phyloP scores from a whole-genome alignment of 2,329 filamentous ascomycete genomes.

The Colletotrichum agaves region DNA sequence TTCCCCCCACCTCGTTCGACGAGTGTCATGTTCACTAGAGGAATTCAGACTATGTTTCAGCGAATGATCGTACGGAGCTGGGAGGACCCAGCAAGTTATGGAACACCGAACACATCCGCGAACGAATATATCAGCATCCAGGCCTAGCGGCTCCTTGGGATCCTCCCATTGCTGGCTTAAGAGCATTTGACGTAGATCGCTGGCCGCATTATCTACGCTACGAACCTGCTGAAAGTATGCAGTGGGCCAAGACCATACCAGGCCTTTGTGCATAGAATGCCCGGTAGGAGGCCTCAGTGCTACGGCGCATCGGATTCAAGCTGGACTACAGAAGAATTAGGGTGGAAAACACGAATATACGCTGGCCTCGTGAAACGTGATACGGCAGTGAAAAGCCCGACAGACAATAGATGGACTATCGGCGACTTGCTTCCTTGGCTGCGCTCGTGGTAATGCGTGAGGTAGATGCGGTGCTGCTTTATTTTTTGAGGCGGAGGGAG shows the following conservation, averaged over 20 bases:
- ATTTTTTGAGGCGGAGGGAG: too few species aligned
- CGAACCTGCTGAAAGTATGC: constrained; percentile 13
- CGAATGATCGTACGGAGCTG: constrained; percentile 3
- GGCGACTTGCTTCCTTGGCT: not conserved
- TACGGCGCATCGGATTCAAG: too few species aligned
- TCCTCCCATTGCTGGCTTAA: too few species aligned
- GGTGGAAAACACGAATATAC: too few species aligned
- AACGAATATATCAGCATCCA: not conserved
- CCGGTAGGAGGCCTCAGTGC: not conserved
- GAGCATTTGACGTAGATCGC: not conserved
- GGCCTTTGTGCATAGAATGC: not conserved
- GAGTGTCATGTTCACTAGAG: not conserved
- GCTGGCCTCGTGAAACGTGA: too few species aligned
- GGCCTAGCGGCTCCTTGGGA: too few species aligned
- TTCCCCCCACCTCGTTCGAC: too few species aligned
- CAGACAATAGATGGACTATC: not conserved
- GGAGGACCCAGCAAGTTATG: constrained; percentile 2
- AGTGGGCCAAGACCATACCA: not conserved
- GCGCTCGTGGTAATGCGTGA: not conserved
- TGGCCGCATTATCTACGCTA: constrained; percentile 1
- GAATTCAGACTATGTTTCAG: constrained; percentile 6
- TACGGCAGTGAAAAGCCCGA: not conserved
- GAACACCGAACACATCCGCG: not conserved
- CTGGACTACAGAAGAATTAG: too few species aligned
- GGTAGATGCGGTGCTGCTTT: not conserved